These are phyloP conservation scores for Hemileia vastatrix DNA, from an alignment of 1,284 basidiomycete species.

Conservation along the genomic window DNA sequence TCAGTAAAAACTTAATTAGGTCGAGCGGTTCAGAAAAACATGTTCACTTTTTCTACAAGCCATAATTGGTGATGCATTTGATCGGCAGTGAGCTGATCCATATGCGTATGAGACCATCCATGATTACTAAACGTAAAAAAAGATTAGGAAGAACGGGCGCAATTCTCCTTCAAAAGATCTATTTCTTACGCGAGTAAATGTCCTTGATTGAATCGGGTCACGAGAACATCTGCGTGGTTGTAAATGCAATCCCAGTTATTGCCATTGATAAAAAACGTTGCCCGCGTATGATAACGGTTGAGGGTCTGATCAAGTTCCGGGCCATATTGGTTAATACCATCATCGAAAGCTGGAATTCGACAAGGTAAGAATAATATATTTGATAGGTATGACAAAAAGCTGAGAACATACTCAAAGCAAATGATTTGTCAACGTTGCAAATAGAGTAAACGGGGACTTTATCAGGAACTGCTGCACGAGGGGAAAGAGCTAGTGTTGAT, in stretches of 20 bases:
- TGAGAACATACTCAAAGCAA: no score
- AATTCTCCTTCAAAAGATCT: no score
- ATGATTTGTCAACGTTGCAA: no score
- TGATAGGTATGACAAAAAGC: no score
- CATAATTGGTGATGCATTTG: constrained; percentile 12
- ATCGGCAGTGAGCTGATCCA: not conserved
- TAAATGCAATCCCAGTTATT: constrained; percentile 39
- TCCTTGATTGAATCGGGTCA: constrained; percentile 30
- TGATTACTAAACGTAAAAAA: constrained; percentile 18
- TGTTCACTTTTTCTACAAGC: constrained; percentile 4
- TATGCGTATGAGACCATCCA: constrained; percentile 14
- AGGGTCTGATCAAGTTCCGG: constrained; percentile 4
- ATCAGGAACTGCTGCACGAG: no score
- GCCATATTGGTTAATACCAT: constrained; percentile 13
- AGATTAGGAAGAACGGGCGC: no score
- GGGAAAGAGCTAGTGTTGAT: no score
- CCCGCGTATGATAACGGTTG: not conserved
- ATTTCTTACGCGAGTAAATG: constrained; percentile 37
- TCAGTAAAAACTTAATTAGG: no score
- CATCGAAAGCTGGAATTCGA: constrained; percentile 23
- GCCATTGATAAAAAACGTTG: constrained; percentile 27
- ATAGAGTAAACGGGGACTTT: no score
- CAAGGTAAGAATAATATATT: no score
- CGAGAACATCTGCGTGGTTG: constrained; percentile 29
- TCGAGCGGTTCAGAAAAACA: not conserved